A percentile compares a stretch with the other conserved stretches of the same genome.
Conservation (phyloP, 371 early-diverging fungal species). For the Mucor piriformis region DNA sequence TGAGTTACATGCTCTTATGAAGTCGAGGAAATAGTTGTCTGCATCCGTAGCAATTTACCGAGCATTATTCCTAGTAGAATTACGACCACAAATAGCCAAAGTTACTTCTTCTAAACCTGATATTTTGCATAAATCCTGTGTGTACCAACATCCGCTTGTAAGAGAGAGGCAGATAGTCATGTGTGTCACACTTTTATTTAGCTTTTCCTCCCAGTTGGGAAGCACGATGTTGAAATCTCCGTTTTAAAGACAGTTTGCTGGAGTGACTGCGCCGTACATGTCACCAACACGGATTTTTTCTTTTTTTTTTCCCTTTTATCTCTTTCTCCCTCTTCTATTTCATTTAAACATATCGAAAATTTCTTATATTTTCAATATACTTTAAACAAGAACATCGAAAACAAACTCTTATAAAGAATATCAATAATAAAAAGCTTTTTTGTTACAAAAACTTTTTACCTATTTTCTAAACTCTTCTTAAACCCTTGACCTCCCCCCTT, state of each 20-base stretch:
- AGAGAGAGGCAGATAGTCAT: too few relatives aligned
- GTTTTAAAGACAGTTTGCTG: not conserved
- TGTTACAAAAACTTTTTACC: constrained; percentile 7
- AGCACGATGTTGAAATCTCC: not conserved
- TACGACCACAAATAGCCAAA: too few relatives aligned
- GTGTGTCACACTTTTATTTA: too few relatives aligned
- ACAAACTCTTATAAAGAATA: not conserved
- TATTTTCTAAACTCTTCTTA: constrained; percentile 9
- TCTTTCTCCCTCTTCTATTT: not conserved
- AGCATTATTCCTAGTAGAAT: too few relatives aligned
- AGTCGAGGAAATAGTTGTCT: too few relatives aligned
- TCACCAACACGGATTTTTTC: not conserved
- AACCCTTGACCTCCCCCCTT: constrained; percentile 16
- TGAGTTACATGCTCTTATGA: too few relatives aligned
- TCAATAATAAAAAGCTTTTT: constrained; percentile 11
- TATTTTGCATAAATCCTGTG: too few relatives aligned
- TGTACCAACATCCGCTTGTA: too few relatives aligned
- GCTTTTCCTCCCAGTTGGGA: too few relatives aligned
- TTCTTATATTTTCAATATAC: not conserved
- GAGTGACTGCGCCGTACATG: too few relatives aligned
- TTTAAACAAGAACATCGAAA: not conserved
- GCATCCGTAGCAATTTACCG: too few relatives aligned
- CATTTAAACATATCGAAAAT: not conserved
- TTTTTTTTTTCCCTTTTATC: not conserved
- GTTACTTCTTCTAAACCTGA: too few relatives aligned